Percentiles rank a stretch among this genome's conserved stretches.
Conservation (phyloP, 2,329 filamentous ascomycete genomes). For the Beauveria bassiana region DNA sequence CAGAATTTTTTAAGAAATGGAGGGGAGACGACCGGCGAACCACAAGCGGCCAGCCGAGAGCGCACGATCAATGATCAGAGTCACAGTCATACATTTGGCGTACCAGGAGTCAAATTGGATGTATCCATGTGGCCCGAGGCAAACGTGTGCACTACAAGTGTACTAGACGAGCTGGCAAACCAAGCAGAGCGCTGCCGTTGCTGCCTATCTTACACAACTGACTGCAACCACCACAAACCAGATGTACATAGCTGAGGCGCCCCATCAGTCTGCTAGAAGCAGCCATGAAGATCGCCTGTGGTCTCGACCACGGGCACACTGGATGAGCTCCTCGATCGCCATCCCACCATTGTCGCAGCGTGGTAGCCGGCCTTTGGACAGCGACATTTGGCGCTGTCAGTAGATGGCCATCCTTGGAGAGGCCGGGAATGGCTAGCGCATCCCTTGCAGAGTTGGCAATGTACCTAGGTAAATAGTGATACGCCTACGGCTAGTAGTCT, state of each 20-base stretch:
- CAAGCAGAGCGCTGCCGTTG: background rate
- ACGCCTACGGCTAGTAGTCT: too few relatives aligned
- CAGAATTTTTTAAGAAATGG: background rate
- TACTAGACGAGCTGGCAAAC: background rate
- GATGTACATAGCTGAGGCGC: background rate
- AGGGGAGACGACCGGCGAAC: background rate
- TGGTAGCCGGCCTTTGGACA: background rate
- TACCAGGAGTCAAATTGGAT: background rate
- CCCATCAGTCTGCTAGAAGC: background rate
- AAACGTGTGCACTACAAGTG: background rate
- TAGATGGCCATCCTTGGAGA: background rate
- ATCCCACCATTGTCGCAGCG: background rate
- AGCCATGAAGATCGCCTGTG: background rate
- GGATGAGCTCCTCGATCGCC: background rate
- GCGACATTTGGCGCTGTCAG: background rate
- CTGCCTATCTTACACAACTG: background rate
- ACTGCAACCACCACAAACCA: background rate
- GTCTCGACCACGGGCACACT: background rate
- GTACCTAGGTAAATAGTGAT: too few relatives aligned
- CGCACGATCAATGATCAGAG: background rate
- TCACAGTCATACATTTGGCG: background rate
- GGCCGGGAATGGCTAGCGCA: constrained; percentile 8
- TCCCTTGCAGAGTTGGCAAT: background rate
- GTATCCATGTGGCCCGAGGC: background rate
- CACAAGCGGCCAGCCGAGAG: background rate